Conservation (phyloP, 2,329 filamentous ascomycete genomes). For the Beauveria medogensis region DNA sequence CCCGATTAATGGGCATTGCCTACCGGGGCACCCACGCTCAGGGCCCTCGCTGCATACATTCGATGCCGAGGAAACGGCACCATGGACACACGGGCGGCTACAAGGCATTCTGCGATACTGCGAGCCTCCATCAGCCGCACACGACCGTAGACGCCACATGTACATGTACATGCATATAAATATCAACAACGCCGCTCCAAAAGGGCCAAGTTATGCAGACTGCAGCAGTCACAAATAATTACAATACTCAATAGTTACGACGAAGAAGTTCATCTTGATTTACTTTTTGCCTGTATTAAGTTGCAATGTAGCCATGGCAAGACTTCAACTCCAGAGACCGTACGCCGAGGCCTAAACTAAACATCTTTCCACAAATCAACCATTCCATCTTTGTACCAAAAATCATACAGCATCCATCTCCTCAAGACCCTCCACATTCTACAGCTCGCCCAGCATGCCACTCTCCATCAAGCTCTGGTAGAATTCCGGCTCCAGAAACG, state of each 20-base stretch:
- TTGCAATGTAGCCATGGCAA: neutral
- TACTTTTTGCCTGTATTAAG: neutral
- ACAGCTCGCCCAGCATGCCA: constrained; percentile 63
- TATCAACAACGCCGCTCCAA: neutral
- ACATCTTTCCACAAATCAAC: neutral
- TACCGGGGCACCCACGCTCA: neutral
- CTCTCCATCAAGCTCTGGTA: constrained; percentile 83
- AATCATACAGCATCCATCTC: neutral
- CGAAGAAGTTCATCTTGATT: neutral
- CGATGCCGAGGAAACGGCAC: neutral
- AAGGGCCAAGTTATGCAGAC: neutral
- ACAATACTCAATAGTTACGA: neutral
- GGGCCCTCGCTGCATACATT: neutral
- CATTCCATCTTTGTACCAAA: constrained; percentile 10
- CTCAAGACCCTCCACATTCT: neutral
- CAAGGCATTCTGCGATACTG: neutral
- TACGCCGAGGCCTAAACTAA: constrained; percentile 4
- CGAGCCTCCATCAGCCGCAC: neutral
- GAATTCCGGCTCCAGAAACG: constrained; percentile 91
- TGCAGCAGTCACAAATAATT: neutral
- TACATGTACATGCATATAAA: neutral
- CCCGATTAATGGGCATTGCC: neutral
- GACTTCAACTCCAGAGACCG: constrained; percentile 5
- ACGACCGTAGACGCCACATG: neutral
- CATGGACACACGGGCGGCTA: neutral